Evolutionary conservation across 768 basidiomycete genomes (phyloP), one percentile per base, ranked within the genome.

Genomic region (Tulasnella sp.): DNA sequence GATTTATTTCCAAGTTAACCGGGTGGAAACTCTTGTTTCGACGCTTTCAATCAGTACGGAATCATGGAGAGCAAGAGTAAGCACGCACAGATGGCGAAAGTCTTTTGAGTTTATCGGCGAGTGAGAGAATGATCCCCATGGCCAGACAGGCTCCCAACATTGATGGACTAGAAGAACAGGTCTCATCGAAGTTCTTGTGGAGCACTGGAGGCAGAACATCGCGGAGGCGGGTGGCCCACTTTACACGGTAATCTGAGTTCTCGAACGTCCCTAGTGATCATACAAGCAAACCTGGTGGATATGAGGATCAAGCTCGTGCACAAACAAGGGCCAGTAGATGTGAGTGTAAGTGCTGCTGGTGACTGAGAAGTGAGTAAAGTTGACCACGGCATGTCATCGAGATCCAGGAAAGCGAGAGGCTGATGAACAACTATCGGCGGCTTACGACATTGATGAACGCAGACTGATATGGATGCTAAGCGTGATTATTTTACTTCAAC

Each of bases 141-240:
- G n/a, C n/a, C n/a, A n/a, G n/a, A n/a, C n/a, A n/a, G n/a, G n/a
- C n/a, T n/a, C n/a, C n/a, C n/a, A n/a, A n/a, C n/a, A n/a, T n/a
- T n/a, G n/a, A n/a, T n/a, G n/a, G n/a, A n/a, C n/a, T n/a, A n/a
- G 32, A 23, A 8, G 54, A 34, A 11, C 24, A 9, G 13, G 52
- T 54, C n/a, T 41, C 44, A 51, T 61, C 60, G 8, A 61, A 38
- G 19, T 24, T 26, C 17, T 43, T 41, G 38, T 61, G 60, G 54
- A 24, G 55, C 60, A 21, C 56, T 61, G 34, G 32, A 61, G 32
- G 30, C 29, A 61, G 53, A 58, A 13, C 56, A 61, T 38, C 15
- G 34, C 47, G 21, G 44, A 26, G 8, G 60, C n/a, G 34, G 55
- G 42, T 21, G 51, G n/a, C 9, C 27, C 52, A 3, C 32, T 52